phyloP scores from a whole-genome alignment of 2,329 filamentous ascomycete genomes.

The Colletotrichum siamense region DNA sequence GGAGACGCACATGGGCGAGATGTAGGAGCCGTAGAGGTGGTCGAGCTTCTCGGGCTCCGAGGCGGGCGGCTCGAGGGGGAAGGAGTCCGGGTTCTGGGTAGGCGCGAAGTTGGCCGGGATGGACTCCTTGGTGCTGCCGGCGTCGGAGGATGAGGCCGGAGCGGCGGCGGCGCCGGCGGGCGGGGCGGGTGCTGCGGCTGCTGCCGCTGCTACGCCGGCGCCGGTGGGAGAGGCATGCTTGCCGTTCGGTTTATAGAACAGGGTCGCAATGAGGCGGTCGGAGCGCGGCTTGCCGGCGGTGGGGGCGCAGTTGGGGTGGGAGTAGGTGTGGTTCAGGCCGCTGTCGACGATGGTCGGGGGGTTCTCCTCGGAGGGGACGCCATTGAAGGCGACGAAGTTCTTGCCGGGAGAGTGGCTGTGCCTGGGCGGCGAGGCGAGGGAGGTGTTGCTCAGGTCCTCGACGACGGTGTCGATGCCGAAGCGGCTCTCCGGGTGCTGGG shows the following conservation, averaged over 20 bases:
- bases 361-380: conserved; percentile 63
- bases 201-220: neutral
- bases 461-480: conserved; percentile 71
- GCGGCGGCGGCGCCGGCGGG: neutral
- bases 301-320: conserved; percentile 68
- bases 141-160: conserved; percentile 24
- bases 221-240: neutral
- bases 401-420: conserved; percentile 25
- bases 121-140: conserved; percentile 34
- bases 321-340: conserved; percentile 66
- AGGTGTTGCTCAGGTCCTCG: conserved; percentile 53
- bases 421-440: conserved; percentile 36
- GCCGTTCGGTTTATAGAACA: conserved; percentile 63
- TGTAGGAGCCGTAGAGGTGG: conserved; percentile 69
- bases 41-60: conserved; percentile 65
- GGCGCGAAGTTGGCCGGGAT: conserved; percentile 64
- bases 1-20: conserved; percentile 69
- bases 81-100: conserved; percentile 61
- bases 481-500: conserved; percentile 57
- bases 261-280: conserved; percentile 64
- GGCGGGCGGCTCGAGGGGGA: conserved; percentile 64
- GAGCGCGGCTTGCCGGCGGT: conserved; percentile 46
- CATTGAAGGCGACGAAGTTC: conserved; percentile 58
- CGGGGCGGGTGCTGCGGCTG: neutral
- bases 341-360: conserved; percentile 67